A percentile compares a stretch with the other conserved stretches of the same genome.
phyloP scores from a whole-genome alignment of 371 early-diverging fungal species.

The Cokeromyces recurvatus region DNA sequence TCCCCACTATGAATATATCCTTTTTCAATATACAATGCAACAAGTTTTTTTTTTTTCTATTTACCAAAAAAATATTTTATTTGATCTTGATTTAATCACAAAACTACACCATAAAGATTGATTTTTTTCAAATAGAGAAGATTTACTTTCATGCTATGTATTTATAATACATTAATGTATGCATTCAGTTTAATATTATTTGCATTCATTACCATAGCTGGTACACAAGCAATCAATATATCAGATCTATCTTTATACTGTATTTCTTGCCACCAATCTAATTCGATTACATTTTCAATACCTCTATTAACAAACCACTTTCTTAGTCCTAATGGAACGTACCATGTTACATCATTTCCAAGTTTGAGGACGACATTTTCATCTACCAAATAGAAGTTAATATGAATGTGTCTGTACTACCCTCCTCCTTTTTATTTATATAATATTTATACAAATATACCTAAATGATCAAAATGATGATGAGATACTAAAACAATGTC shows the following conservation, averaged over 20 bases:
- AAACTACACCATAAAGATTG: conserved; percentile 57
- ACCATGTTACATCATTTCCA: conserved; percentile 58
- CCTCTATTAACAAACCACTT: conserved; percentile 49
- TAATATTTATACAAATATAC: conserved; percentile 14
- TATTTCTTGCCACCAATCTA: conserved; percentile 66
- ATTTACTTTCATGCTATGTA: conserved; percentile 53
- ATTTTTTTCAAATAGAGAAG: conserved; percentile 44
- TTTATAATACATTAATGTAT: not conserved
- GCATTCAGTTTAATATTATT: not conserved
- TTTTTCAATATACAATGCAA: not conserved
- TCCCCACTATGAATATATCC: conserved; percentile 36
- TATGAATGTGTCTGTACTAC: no score
- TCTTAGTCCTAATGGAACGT: conserved; percentile 54
- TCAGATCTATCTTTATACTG: conserved; percentile 36
- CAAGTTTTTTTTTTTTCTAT: not conserved
- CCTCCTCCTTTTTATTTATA: not conserved
- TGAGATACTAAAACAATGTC: conserved; percentile 58
- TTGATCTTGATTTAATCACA: conserved; percentile 37
- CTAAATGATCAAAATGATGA: conserved; percentile 57
- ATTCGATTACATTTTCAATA: conserved; percentile 54
- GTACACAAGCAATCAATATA: conserved; percentile 52
- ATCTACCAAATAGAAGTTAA: conserved; percentile 21
- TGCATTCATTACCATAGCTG: conserved; percentile 33
- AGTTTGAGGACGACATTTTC: conserved; percentile 39
- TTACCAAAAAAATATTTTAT: conserved; percentile 55